Percentiles rank a stretch among this genome's conserved stretches.
phyloP scores from a whole-genome alignment of 805 yeast genomes.

The Yarrowia sp. region DNA sequence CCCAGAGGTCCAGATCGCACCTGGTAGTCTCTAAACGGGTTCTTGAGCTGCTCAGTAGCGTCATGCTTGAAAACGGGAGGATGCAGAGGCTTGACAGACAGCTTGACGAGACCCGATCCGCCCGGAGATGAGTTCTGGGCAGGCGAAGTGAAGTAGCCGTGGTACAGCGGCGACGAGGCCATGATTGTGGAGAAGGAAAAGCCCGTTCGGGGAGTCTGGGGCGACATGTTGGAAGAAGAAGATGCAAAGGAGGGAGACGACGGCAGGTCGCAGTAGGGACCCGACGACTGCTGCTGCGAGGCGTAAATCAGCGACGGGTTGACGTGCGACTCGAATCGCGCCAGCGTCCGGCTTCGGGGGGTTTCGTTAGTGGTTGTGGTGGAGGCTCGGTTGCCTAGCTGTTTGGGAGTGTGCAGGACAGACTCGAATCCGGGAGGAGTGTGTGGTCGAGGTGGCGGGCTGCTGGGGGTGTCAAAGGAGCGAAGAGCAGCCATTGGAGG shows the following conservation, averaged over 20 bases:
- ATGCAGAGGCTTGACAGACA: constrained; percentile 22
- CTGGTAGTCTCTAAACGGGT: constrained; percentile 10
- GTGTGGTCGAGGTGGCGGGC: constrained; percentile 9
- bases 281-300: not conserved
- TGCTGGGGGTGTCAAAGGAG: constrained; percentile 5
- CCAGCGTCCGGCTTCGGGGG: constrained; percentile 14
- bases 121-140: constrained; percentile 16
- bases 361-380: constrained; percentile 11
- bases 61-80: constrained; percentile 11
- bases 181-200: constrained; percentile 32
- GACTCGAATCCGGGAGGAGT: not conserved
- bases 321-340: constrained; percentile 18
- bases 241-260: constrained; percentile 26
- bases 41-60: not conserved
- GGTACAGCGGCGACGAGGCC: constrained; percentile 32
- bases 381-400: not conserved
- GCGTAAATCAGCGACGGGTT: constrained; percentile 26
- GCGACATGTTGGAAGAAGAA: constrained; percentile 14
- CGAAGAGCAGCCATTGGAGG: constrained; percentile 1
- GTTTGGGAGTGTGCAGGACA: constrained; percentile 8
- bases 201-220: constrained; percentile 29
- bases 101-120: not conserved
- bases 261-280: not conserved
- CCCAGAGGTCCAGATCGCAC: not conserved
- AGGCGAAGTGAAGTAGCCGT: constrained; percentile 31